phyloP scores from a whole-genome alignment of 371 early-diverging fungal genomes.

The Syncephalastrum racemosum region DNA sequence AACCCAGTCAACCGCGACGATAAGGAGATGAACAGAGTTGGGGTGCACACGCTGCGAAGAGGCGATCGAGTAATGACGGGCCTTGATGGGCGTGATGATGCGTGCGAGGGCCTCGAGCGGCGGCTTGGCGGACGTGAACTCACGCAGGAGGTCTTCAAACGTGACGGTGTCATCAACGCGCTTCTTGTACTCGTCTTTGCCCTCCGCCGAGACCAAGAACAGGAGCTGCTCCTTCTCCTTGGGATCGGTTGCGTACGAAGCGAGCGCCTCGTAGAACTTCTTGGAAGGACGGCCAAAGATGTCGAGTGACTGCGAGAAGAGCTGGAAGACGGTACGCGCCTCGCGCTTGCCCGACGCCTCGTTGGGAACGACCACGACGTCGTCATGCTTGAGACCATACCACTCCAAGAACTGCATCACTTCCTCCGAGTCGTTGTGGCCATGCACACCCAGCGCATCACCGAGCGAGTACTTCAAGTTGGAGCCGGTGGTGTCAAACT shows the following conservation, averaged over 20 bases:
- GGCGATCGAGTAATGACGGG: constrained; percentile 94
- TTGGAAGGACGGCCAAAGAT: constrained; percentile 93
- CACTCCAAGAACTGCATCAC: constrained; percentile 71
- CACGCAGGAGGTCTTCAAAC: constrained; percentile 83
- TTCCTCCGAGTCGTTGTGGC: constrained; percentile 78
- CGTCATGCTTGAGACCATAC: constrained; percentile 71
- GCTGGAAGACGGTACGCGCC: constrained; percentile 74
- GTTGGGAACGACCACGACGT: constrained; percentile 59
- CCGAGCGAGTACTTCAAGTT: constrained; percentile 87
- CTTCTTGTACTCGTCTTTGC: constrained; percentile 77
- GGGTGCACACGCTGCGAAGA: constrained; percentile 86
- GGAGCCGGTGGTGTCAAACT: constrained; percentile 81
- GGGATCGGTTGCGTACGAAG: constrained; percentile 68
- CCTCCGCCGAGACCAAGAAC: constrained; percentile 72
- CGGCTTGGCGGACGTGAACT: constrained; percentile 84
- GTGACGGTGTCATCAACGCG: constrained; percentile 83
- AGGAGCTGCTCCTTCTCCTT: constrained; percentile 73
- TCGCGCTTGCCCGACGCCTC: constrained; percentile 50
- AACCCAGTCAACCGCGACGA: constrained; percentile 90
- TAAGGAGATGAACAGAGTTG: constrained; percentile 83
- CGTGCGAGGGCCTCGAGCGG: constrained; percentile 67
- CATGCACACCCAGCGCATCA: constrained; percentile 92
- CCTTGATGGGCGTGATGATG: constrained; percentile 84
- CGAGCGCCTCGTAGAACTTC: constrained; percentile 84
- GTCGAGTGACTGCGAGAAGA: constrained; percentile 82